Evolutionary conservation across 2,329 filamentous ascomycete species (phyloP).

Genomic region (Elsinoe australis): DNA sequence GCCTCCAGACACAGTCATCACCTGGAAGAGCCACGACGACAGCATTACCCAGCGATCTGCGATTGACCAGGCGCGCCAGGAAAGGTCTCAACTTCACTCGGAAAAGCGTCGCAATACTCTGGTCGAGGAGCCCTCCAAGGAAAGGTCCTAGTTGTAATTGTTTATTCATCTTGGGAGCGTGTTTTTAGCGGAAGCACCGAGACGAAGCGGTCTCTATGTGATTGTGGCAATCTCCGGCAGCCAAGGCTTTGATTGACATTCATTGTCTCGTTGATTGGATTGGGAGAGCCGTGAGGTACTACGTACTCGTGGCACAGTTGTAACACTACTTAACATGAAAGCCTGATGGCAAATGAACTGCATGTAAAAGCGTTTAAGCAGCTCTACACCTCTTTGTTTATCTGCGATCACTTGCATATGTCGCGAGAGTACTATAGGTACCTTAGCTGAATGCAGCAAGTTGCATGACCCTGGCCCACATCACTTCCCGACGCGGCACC

Average conservation of each 20-base stretch:
- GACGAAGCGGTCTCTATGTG: too few species aligned
- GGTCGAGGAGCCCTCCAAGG: slow-evolving; percentile 18
- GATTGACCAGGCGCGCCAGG: slow-evolving; percentile 84
- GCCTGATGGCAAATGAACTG: slow-evolving; percentile 1
- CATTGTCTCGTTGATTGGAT: not conserved
- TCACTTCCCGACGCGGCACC: not conserved
- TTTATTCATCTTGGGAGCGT: slow-evolving; percentile 5
- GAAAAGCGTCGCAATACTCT: slow-evolving; percentile 40
- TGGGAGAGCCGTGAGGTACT: not conserved
- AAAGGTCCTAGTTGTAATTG: slow-evolving; percentile 8
- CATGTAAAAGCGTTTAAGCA: not conserved
- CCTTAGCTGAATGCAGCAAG: too few species aligned
- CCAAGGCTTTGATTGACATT: not conserved
- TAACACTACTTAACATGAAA: slow-evolving; percentile 8
- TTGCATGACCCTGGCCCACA: too few species aligned
- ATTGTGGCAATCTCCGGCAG: too few species aligned
- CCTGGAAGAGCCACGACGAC: slow-evolving; percentile 94
- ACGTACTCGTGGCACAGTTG: not conserved
- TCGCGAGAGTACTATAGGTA: too few species aligned
- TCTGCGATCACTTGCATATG: too few species aligned
- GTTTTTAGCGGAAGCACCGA: slow-evolving; percentile 9
- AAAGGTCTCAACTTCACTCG: slow-evolving; percentile 51
- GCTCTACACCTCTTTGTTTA: too few species aligned
- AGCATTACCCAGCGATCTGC: slow-evolving; percentile 87
- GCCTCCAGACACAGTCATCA: slow-evolving; percentile 79